Evolutionary conservation across 257 asterid genomes (phyloP), one percentile per base, ranked within the genome.

Genomic region (Dorcoceras hygrometricum): DNA sequence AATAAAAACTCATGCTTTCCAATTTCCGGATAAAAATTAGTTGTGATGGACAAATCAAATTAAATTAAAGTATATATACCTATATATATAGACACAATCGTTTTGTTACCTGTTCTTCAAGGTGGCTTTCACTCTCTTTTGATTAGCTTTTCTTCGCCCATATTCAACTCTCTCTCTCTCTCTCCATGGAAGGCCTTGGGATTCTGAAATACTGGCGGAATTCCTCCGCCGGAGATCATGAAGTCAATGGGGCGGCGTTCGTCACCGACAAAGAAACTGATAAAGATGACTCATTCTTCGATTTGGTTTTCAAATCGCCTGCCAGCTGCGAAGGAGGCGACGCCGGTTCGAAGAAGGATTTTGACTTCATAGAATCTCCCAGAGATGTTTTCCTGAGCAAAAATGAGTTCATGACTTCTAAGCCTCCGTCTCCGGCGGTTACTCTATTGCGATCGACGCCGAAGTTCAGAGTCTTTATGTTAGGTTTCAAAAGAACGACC

Each of bases 261-360:
- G 67, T 11, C 51, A 12, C 51, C 59, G 68, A 72, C 36, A 81
- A 72, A 1, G 89, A 81, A 28, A 62, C 79, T 7, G 92, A 80
- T 19, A 77, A 79, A 27, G 89, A 84, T 0, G 93, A 84, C 29
- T 87, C 97, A 7, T 86, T 92, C 76, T 84, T 89, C 67, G 97
- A 87, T 71, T 74, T 92, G 84, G 90, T 65, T n/a, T 53, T 87
- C 63, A 68, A 76, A 10, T 71, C 94, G 1, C 81, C 89, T 10
- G 73, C 60, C 25, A 23, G 70, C 57, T 36, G 26, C 11, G 64
- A 57, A 29, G 63, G 54, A 58, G 69, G 48, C 18, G 59, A 58
- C 2, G 67, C 14, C 25, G 59, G 55, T 61, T 54, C 66, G 22
- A 69, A 62, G 34, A 81, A 78, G 71, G 77, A 78, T 18, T 60